Percentiles rank a stretch among this genome's conserved stretches.
Conservation (phyloP, 202 grass and related monocot genomes). For the Carex sylvatica region DNA sequence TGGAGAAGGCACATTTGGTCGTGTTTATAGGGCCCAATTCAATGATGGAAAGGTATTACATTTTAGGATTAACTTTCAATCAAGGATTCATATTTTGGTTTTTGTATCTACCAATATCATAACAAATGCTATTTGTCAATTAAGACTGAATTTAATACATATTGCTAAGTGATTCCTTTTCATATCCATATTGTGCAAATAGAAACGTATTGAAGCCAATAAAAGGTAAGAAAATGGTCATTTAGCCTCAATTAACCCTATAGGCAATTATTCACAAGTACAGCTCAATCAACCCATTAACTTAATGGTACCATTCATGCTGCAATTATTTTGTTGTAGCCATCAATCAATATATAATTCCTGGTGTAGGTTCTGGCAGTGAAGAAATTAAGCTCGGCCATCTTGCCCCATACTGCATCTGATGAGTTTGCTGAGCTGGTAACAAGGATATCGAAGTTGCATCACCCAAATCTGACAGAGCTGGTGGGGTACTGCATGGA, state of each 20-base stretch:
- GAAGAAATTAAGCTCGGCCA: constrained; percentile 78
- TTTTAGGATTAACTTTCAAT: constrained; percentile 12
- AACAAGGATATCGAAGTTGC: constrained; percentile 61
- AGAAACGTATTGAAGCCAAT: background rate
- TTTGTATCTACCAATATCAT: background rate
- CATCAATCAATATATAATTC: background rate
- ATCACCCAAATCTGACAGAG: constrained; percentile 71
- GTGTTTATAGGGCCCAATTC: constrained; percentile 87
- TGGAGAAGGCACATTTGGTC: constrained; percentile 91
- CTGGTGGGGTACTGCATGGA: constrained; percentile 89
- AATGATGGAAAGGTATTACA: constrained; percentile 74
- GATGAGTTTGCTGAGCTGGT: constrained; percentile 80
- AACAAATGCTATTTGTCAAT: background rate
- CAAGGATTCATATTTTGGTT: background rate
- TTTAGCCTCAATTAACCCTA: background rate
- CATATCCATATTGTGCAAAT: background rate
- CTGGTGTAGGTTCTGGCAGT: constrained; percentile 74
- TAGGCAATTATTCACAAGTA: background rate
- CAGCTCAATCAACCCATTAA: no score
- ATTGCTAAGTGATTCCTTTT: background rate
- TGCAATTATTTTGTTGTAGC: constrained; percentile 27
- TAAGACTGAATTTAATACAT: background rate
- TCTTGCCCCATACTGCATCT: constrained; percentile 60
- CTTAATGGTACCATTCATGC: constrained; percentile 23
- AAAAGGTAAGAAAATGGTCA: background rate